Evolutionary conservation across 768 basidiomycete species (phyloP).

Genomic region (Russula brevipes): DNA sequence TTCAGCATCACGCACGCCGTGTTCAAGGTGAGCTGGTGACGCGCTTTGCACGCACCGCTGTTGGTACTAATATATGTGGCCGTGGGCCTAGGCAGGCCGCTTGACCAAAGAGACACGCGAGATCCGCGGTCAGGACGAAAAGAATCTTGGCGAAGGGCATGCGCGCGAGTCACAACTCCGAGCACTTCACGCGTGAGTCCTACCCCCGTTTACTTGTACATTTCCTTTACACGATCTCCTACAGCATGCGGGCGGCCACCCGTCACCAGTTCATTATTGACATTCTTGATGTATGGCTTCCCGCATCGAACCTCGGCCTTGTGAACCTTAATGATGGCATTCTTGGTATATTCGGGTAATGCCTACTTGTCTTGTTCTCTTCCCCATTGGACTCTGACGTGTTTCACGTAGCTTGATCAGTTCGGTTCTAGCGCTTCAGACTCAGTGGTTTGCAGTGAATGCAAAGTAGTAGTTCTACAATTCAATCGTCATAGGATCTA

Average conservation of each 20-base stretch:
- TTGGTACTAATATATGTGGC: background rate
- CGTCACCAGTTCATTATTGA: slow-evolving; percentile 83
- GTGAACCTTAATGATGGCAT: slow-evolving; percentile 77
- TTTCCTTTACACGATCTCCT: slow-evolving; percentile 13
- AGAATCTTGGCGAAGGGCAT: slow-evolving; percentile 59
- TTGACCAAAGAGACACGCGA: slow-evolving; percentile 56
- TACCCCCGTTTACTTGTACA: background rate
- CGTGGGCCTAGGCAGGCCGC: slow-evolving; percentile 45
- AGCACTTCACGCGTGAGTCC: slow-evolving; percentile 49
- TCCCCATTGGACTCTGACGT: slow-evolving; percentile 2
- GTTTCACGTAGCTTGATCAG: slow-evolving; percentile 50
- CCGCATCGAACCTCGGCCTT: slow-evolving; percentile 74
- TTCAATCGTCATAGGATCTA: background rate
- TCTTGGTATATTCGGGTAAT: slow-evolving; percentile 81
- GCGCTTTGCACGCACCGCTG: background rate
- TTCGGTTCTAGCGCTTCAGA: slow-evolving; percentile 22
- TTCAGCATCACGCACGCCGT: slow-evolving; percentile 69
- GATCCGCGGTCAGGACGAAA: slow-evolving; percentile 54
- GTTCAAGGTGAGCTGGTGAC: slow-evolving; percentile 48
- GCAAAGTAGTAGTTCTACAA: background rate
- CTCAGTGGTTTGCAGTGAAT: slow-evolving; percentile 23
- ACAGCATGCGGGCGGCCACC: slow-evolving; percentile 57
- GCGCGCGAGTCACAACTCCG: slow-evolving; percentile 61
- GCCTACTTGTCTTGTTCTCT: slow-evolving; percentile 24
- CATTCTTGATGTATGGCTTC: slow-evolving; percentile 82